Percentiles rank a stretch among this genome's conserved stretches.
These are phyloP conservation scores for Ampelomyces quisqualis DNA, from an alignment of 2,329 filamentous ascomycete species.

Conservation along the genomic window DNA sequence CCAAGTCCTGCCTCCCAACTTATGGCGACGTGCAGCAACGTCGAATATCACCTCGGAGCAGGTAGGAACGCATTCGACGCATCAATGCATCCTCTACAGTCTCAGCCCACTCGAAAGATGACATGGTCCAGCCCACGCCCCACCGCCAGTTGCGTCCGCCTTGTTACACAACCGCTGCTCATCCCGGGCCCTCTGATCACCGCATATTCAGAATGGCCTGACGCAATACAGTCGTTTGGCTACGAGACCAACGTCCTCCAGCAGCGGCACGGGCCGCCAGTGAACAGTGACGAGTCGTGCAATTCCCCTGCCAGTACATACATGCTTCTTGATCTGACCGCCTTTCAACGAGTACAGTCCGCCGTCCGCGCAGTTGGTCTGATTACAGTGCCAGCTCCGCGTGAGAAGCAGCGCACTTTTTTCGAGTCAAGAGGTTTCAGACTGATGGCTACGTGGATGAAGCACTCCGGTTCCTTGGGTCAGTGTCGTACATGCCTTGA, in stretches of 20 bases:
- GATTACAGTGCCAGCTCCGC: background rate
- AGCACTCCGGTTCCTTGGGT: background rate
- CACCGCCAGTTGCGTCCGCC: conserved; percentile 20
- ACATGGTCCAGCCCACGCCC: conserved; percentile 18
- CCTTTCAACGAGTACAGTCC: background rate
- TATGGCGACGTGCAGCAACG: conserved; percentile 41
- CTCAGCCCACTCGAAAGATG: conserved; percentile 33
- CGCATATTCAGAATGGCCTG: conserved; percentile 20
- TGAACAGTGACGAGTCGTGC: conserved; percentile 6
- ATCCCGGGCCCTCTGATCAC: conserved; percentile 29
- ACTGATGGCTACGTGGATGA: background rate
- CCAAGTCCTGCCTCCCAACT: conserved; percentile 26
- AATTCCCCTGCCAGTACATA: background rate
- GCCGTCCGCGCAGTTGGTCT: background rate
- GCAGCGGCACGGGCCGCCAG: conserved; percentile 32
- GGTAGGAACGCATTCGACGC: conserved; percentile 28
- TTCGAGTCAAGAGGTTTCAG: conserved; percentile 1
- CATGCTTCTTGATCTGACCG: background rate
- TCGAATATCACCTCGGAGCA: conserved; percentile 32
- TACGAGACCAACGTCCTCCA: conserved; percentile 27
- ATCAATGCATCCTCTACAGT: conserved; percentile 27
- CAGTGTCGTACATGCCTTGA: conserved; percentile 3
- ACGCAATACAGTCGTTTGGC: conserved; percentile 29
- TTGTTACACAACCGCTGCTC: conserved; percentile 33
- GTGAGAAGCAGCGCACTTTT: background rate